Base-by-base conservation (phyloP, 371 early-diverging fungal genomes). In the Vairimorpha necatrix region DNA sequence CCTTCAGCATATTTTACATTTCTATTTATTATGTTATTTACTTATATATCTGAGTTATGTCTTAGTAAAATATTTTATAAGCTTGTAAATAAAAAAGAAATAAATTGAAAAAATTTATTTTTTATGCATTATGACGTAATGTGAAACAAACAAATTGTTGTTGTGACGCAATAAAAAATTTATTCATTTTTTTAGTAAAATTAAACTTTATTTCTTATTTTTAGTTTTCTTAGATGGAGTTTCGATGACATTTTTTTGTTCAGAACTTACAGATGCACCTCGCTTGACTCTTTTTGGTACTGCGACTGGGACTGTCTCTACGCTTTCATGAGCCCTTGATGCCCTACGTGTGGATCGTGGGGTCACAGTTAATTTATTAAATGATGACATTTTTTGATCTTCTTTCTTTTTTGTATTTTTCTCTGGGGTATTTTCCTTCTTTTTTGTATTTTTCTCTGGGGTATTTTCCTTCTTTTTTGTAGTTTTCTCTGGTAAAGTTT, bases 1-100 rank as follows among this genome's bases (percentile, higher is more conserved):
- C 76, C 76, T 18, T 46, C 36, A 20, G n/a, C 18, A 30, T 76
- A 76, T 58, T 66, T 60, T 61, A 30, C 68, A 1, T 39, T 69
- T 26, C 0, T 63, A 48, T 42, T 18, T 3, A 13, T 63, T 22
- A 20, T 69, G 13, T 46, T 32, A 24, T 2, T 68, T 1, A 39
- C 62, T 24, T 76, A 70, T 42, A 36, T 62, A 11, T 20, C 39
- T 11, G 76, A 71, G 7, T 1, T 36, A 24, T 11, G 58, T 11
- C 48, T 62, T 9, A 4, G 4, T 62, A 62, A 2, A 36, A 36
- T 62, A 24, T 62, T 62, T 36, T 26, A 62, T 36, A 36, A n/a
- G 11, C 13, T 62, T 4, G 62, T 32, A 14, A 28, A 20, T 36
- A 36, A 7, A 11, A 36, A 36, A 62, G 36, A 36, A 11, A 9